Conservation (phyloP, 148 eudicot genomes). For the Camellia lanceoleosa region DNA sequence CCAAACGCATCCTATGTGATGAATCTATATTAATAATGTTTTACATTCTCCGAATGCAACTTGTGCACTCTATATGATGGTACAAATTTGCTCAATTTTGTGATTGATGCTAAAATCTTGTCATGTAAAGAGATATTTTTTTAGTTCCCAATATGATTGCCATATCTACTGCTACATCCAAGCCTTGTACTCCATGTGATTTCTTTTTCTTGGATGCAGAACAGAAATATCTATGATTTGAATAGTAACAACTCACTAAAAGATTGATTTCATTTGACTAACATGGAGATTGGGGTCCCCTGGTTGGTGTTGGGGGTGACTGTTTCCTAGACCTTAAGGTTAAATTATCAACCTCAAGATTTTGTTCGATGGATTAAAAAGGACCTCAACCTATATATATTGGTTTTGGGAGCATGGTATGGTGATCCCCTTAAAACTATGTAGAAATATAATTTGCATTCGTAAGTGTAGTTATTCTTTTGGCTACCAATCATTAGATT, state of each 20-base stretch:
- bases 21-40: too few species aligned
- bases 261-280: neutral
- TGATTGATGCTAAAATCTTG: neutral
- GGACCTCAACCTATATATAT: slow-evolving; percentile 61
- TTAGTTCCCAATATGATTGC: neutral
- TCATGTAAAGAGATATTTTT: neutral
- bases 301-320: slow-evolving; percentile 89
- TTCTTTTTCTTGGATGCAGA: neutral
- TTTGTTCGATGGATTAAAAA: slow-evolving; percentile 49
- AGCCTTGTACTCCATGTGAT: neutral
- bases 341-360: slow-evolving; percentile 71
- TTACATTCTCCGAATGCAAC: too few species aligned
- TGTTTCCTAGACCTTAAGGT: slow-evolving; percentile 82
- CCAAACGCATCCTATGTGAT: too few species aligned
- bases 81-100: slow-evolving; percentile 1
- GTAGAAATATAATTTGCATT: neutral
- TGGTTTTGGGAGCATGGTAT: slow-evolving; percentile 99
- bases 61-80: too few species aligned
- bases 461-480: neutral
- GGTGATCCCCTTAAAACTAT: slow-evolving; percentile 4
- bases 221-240: neutral
- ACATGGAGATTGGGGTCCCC: slow-evolving; percentile 85
- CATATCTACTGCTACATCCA: neutral
- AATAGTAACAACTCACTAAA: neutral
- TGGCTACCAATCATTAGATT: too few species aligned